These are phyloP conservation scores for Hyphopichia pseudoburtonii DNA, from an alignment of 1,139 yeast genomes.

Conservation along the genomic window DNA sequence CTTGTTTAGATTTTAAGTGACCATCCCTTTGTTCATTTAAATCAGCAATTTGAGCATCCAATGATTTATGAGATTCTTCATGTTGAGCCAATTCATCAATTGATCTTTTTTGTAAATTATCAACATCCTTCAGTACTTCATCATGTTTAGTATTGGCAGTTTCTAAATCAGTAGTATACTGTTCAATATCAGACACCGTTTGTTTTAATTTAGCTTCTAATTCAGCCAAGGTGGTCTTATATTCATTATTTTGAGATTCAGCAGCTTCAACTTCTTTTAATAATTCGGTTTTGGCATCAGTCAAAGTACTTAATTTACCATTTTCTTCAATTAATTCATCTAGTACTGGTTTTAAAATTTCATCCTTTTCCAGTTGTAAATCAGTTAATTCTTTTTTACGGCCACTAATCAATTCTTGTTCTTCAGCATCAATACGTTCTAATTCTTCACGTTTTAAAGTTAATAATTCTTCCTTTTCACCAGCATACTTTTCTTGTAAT, in stretches of 20 bases:
- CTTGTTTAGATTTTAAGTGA: constrained; percentile 27
- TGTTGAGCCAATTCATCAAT: constrained; percentile 25
- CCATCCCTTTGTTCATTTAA: constrained; percentile 31
- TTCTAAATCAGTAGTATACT: constrained; percentile 32
- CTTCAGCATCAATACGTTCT: constrained; percentile 44
- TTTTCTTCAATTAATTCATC: constrained; percentile 42
- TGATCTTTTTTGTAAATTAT: constrained; percentile 26
- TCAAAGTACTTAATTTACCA: constrained; percentile 38
- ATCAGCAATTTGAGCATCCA: constrained; percentile 31
- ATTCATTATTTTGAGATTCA: constrained; percentile 33
- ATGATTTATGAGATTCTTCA: constrained; percentile 25
- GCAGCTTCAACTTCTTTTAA: constrained; percentile 34
- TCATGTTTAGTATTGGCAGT: constrained; percentile 30
- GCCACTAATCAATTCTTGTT: constrained; percentile 36
- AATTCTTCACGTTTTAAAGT: constrained; percentile 41
- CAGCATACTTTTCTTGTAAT: constrained; percentile 32
- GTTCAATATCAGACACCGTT: constrained; percentile 39
- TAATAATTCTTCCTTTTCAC: constrained; percentile 39
- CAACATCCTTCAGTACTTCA: constrained; percentile 33
- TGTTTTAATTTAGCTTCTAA: constrained; percentile 37
- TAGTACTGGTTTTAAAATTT: constrained; percentile 38
- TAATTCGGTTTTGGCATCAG: constrained; percentile 39
- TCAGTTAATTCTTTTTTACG: constrained; percentile 45
- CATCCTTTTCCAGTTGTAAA: constrained; percentile 48
- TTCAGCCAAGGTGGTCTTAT: constrained; percentile 33